phyloP scores from a whole-genome alignment of 495 filamentous ascomycete genomes.

The Penicillium lagena region DNA sequence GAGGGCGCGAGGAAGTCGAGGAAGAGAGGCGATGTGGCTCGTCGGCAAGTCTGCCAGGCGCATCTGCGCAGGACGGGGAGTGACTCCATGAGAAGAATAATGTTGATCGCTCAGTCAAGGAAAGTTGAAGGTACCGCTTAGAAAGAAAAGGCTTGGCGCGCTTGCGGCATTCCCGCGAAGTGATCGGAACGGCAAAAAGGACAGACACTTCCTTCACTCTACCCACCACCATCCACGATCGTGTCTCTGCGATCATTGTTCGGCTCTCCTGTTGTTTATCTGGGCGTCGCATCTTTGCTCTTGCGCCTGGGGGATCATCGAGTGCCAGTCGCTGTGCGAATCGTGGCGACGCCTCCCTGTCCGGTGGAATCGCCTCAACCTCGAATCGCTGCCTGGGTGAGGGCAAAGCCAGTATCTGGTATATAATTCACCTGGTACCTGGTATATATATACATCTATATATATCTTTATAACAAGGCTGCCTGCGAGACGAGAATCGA shows the following conservation, averaged over 20 bases:
- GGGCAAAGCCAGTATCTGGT: too few species aligned
- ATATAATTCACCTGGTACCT: too few species aligned
- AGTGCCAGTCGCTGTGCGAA: too few species aligned
- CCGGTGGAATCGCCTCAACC: too few species aligned
- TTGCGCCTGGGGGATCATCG: too few species aligned
- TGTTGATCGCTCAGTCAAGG: too few species aligned
- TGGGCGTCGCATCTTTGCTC: too few species aligned
- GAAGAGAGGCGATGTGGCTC: conserved; percentile 13
- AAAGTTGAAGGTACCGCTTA: neutral
- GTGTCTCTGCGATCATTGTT: neutral
- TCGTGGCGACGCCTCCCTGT: too few species aligned
- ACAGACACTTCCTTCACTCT: conserved; percentile 15
- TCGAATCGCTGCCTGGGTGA: too few species aligned
- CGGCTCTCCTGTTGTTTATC: too few species aligned
- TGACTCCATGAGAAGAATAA: conserved; percentile 6
- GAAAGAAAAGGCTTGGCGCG: conserved; percentile 7
- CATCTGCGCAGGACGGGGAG: conserved; percentile 14
- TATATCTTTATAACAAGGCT: too few species aligned
- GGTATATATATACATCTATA: too few species aligned
- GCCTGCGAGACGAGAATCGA: conserved; percentile 1
- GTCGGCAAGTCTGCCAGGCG: conserved; percentile 9
- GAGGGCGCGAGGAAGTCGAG: conserved; percentile 41
- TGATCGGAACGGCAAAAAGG: conserved; percentile 18
- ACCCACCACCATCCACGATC: conserved; percentile 6
- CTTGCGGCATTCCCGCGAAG: conserved; percentile 11